Percentiles rank a stretch among this genome's conserved stretches.
phyloP scores from a whole-genome alignment of 2,329 filamentous ascomycete species.

The Aspergillus melleus region DNA sequence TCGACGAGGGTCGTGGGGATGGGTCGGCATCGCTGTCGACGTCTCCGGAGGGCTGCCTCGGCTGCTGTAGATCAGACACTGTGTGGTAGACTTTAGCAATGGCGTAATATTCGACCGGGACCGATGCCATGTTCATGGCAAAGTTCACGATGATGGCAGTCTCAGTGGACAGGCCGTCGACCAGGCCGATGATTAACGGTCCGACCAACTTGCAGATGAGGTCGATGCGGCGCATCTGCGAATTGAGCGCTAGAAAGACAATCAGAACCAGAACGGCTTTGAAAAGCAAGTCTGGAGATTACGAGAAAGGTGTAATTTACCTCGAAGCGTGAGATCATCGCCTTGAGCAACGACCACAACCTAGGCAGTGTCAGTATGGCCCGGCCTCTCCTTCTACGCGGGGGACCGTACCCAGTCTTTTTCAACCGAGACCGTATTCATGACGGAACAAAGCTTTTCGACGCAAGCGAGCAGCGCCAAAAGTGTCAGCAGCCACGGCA shows the following conservation, averaged over 20 bases:
- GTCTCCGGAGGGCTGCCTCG: background rate
- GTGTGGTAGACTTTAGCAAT: constrained; percentile 34
- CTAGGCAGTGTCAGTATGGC: background rate
- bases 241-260: constrained; percentile 45
- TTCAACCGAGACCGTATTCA: constrained; percentile 69
- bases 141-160: constrained; percentile 51
- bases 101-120: constrained; percentile 42
- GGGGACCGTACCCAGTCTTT: constrained; percentile 60
- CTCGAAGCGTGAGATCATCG: background rate
- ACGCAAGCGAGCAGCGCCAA: constrained; percentile 59
- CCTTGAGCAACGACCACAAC: background rate
- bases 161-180: constrained; percentile 46
- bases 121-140: constrained; percentile 43
- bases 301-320: background rate
- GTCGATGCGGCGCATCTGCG: constrained; percentile 59
- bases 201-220: constrained; percentile 58
- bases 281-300: background rate
- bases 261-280: constrained; percentile 1
- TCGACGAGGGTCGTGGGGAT: constrained; percentile 35
- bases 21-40: background rate
- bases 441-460: constrained; percentile 66
- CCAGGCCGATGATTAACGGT: constrained; percentile 52
- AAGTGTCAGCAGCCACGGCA: constrained; percentile 4
- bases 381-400: background rate
- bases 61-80: background rate